These are phyloP conservation scores for Neurospora tetrasperma DNA, from an alignment of 495 filamentous ascomycete genomes.

Conservation along the genomic window DNA sequence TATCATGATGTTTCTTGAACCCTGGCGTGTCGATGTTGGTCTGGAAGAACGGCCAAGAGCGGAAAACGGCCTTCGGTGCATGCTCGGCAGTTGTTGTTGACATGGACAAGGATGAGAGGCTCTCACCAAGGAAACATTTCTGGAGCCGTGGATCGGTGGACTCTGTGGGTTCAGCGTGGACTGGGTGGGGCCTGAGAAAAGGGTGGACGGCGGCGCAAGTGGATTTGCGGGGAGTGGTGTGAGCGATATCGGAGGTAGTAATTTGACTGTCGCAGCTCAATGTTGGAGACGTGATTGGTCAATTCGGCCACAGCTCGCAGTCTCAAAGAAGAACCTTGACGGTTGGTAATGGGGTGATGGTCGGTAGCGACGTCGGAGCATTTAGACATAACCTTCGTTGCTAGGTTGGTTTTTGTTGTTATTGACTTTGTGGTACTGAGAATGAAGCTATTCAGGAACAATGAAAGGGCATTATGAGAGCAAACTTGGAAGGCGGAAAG, in stretches of 20 bases:
- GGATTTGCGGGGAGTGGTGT: background rate
- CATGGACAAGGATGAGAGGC: background rate
- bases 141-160: background rate
- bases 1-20: background rate
- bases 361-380: background rate
- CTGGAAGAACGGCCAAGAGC: background rate
- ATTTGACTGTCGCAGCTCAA: background rate
- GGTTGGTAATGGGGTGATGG: background rate
- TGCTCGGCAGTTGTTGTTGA: background rate
- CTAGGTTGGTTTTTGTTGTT: background rate
- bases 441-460: background rate
- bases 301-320: background rate
- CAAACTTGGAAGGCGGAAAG: background rate
- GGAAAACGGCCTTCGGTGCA: background rate
- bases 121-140: background rate
- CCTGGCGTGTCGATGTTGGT: background rate
- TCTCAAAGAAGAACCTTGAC: background rate
- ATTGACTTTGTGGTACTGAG: background rate
- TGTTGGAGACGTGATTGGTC: background rate
- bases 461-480: background rate
- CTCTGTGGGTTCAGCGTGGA: background rate
- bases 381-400: background rate
- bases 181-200: background rate
- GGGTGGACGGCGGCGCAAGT: background rate
- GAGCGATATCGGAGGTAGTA: background rate